Percentiles rank a stretch among this genome's conserved stretches.
Evolutionary conservation across 257 asterid genomes (phyloP).

Genomic region (Ligustrum vulgare): DNA sequence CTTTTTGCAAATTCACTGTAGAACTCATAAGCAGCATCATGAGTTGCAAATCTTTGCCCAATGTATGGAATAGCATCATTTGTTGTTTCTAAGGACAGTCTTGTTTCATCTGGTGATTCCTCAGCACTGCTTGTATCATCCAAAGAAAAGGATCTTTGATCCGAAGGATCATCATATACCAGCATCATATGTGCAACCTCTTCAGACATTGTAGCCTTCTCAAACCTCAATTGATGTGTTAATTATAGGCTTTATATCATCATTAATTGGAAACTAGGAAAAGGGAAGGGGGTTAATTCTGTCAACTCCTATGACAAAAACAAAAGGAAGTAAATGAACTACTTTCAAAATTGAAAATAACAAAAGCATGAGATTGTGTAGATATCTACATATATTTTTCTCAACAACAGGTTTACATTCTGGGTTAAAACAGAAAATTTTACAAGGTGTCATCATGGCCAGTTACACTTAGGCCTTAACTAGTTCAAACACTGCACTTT

Average conservation of each 20-base stretch:
- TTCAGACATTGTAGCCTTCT: conserved; percentile 59
- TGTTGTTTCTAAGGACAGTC: conserved; percentile 54
- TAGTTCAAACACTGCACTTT: neutral
- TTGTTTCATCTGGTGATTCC: conserved; percentile 79
- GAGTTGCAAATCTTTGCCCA: conserved; percentile 80
- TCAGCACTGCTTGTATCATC: conserved; percentile 89
- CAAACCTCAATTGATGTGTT: conserved; percentile 21
- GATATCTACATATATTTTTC: neutral
- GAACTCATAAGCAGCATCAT: conserved; percentile 90
- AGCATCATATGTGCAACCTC: conserved; percentile 75
- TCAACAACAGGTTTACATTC: neutral
- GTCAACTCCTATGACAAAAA: neutral
- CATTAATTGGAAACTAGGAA: conserved; percentile 1
- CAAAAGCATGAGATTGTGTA: neutral
- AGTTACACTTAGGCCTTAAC: neutral
- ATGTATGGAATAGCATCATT: conserved; percentile 71
- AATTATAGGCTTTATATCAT: conserved; percentile 18
- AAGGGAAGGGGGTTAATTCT: neutral
- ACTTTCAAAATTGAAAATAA: neutral
- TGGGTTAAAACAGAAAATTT: neutral
- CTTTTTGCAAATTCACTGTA: conserved; percentile 81
- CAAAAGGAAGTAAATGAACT: neutral
- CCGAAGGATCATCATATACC: conserved; percentile 76
- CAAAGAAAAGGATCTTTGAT: conserved; percentile 78
- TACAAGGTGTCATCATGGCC: neutral